Evolutionary conservation across 306 rosid species (phyloP).

Genomic region (Cyamopsis tetragonoloba): DNA sequence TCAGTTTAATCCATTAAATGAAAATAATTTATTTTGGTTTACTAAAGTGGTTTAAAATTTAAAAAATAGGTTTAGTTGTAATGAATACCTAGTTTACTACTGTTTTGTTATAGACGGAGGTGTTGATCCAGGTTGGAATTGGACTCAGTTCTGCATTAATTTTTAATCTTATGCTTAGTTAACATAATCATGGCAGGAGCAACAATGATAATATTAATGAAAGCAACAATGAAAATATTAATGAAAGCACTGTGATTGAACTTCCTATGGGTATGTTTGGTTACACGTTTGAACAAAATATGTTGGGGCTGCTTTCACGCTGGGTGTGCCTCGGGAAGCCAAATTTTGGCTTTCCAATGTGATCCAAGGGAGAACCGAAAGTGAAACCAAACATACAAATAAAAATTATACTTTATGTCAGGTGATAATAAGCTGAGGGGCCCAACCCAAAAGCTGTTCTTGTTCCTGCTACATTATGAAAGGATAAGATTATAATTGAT

Average conservation of each 20-base stretch:
- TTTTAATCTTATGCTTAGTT: background rate
- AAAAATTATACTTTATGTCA: background rate
- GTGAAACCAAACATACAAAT: too few relatives aligned
- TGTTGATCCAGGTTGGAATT: background rate
- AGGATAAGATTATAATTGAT: background rate
- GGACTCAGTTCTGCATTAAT: background rate
- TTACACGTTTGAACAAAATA: too few relatives aligned
- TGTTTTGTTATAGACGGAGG: background rate
- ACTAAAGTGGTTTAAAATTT: background rate
- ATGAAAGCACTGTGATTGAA: too few relatives aligned
- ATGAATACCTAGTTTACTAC: background rate
- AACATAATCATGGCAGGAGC: background rate
- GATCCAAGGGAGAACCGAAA: too few relatives aligned
- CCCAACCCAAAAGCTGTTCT: background rate
- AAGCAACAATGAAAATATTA: too few relatives aligned
- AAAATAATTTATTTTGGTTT: background rate
- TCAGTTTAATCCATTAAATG: background rate
- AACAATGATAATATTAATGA: background rate
- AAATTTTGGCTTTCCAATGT: too few relatives aligned
- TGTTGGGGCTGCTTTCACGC: too few relatives aligned
- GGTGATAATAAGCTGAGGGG: background rate
- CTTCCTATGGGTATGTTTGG: too few relatives aligned
- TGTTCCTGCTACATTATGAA: background rate
- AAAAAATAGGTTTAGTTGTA: background rate
- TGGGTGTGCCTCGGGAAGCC: too few relatives aligned